phyloP scores from a whole-genome alignment of 2,329 filamentous ascomycete species.

The Apiospora rasikravindrae region DNA sequence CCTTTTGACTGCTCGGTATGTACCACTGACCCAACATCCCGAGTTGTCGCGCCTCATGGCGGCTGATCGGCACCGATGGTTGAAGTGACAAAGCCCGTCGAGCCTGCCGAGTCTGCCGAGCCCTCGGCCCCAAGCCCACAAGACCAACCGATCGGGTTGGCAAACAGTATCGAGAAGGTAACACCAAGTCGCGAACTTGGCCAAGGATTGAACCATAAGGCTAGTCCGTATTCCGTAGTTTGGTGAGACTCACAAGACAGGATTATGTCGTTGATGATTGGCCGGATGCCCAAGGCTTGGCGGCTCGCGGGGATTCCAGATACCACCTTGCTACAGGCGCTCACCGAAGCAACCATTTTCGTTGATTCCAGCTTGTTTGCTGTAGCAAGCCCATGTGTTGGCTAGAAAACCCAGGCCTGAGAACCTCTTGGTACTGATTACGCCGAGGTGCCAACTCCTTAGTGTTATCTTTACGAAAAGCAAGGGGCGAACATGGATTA shows the following conservation, averaged over 20 bases:
- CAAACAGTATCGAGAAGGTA: not conserved
- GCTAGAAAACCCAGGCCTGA: not conserved
- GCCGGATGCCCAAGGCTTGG: not conserved
- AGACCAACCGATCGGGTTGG: not conserved
- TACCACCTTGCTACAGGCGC: too few species aligned
- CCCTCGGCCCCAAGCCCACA: not conserved
- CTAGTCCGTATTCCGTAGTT: not conserved
- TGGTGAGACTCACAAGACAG: too few species aligned
- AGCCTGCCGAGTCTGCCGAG: not conserved
- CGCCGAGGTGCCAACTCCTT: not conserved
- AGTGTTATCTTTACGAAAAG: not conserved
- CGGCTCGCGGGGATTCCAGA: not conserved
- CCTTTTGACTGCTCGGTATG: not conserved
- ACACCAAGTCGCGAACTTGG: not conserved
- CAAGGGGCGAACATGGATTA: not conserved
- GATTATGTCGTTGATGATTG: too few species aligned
- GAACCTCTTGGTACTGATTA: not conserved
- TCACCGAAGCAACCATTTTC: too few species aligned
- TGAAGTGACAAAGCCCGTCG: not conserved
- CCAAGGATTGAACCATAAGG: not conserved
- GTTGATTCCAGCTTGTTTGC: too few species aligned
- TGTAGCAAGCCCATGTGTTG: not conserved
- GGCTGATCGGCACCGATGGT: not conserved
- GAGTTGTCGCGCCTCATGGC: not conserved
- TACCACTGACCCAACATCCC: not conserved